A percentile compares a stretch with the other conserved stretches of the same genome.
Conservation (phyloP, 768 basidiomycete species). For the Dentipellis fragilis region DNA sequence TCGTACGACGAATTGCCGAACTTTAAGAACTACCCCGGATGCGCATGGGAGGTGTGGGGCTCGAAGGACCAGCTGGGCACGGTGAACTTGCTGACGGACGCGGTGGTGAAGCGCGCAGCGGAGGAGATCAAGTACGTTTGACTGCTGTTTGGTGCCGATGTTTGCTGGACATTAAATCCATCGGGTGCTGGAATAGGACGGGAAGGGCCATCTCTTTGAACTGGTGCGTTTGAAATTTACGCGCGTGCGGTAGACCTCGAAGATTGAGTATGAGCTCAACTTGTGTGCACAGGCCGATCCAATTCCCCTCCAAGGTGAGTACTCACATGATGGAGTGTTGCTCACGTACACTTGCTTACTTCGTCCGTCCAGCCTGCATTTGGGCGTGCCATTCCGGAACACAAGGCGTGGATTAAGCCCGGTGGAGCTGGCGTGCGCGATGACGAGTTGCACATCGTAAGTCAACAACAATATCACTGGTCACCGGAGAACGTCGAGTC, state of each 20-base stretch:
- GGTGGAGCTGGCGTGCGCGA: not conserved
- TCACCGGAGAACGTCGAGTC: too few relatives aligned
- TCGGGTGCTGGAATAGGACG: conserved; percentile 22
- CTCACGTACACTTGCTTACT: too few relatives aligned
- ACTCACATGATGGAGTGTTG: too few relatives aligned
- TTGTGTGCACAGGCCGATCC: conserved; percentile 41
- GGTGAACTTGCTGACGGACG: conserved; percentile 52
- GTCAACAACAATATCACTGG: not conserved
- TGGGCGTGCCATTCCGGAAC: not conserved
- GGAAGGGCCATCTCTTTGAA: conserved; percentile 51
- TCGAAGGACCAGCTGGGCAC: conserved; percentile 57
- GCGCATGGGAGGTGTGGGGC: conserved; percentile 65
- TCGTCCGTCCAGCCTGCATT: not conserved
- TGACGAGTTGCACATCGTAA: not conserved
- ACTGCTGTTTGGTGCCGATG: not conserved
- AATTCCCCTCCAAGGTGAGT: conserved; percentile 48
- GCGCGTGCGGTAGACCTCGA: not conserved
- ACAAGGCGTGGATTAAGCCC: not conserved
- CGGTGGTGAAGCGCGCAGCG: conserved; percentile 49
- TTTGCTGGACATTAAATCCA: not conserved
- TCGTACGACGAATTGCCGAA: conserved; percentile 39
- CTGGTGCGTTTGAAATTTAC: conserved; percentile 32
- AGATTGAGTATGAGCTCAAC: not conserved
- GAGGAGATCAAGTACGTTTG: conserved; percentile 47
- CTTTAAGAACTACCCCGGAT: conserved; percentile 37